Percentiles rank a stretch among this genome's conserved stretches.
phyloP scores from a whole-genome alignment of 306 rosid genomes.

The Mimosa bimucronata region DNA sequence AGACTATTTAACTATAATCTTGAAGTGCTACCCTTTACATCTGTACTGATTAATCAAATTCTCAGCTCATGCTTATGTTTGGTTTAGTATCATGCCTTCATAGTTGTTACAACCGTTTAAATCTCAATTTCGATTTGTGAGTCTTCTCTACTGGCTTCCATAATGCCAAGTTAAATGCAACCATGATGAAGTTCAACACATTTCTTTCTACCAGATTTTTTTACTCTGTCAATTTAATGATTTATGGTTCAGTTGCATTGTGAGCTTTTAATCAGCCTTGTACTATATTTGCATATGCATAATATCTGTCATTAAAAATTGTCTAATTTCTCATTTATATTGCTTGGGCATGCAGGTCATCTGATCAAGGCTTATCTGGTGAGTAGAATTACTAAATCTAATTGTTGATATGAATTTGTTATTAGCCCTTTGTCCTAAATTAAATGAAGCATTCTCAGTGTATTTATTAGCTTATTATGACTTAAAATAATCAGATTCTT shows the following conservation, averaged over 20 bases:
- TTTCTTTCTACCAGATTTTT: background rate
- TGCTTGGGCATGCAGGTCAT: conserved; percentile 56
- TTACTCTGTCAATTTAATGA: background rate
- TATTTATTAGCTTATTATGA: no score
- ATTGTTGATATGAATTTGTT: conserved; percentile 7
- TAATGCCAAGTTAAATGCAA: background rate
- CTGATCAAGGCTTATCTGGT: conserved; percentile 85
- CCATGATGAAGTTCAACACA: background rate
- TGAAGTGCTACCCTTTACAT: background rate
- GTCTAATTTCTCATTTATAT: conserved; percentile 38
- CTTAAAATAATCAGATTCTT: no score
- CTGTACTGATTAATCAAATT: background rate
- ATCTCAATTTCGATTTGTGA: background rate
- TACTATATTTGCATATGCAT: conserved; percentile 6
- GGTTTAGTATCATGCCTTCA: background rate
- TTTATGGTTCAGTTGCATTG: conserved; percentile 21
- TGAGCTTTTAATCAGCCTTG: conserved; percentile 19
- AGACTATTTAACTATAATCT: background rate
- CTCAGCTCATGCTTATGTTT: background rate
- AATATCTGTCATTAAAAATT: conserved; percentile 12
- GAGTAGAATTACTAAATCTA: conserved; percentile 41
- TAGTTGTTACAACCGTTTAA: background rate
- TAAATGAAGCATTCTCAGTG: no score
- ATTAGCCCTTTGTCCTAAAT: conserved; percentile 26
- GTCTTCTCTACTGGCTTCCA: background rate